A percentile compares a stretch with the other conserved stretches of the same genome.
Evolutionary conservation across 169 alveolate species (phyloP).

Genomic region (Eimeria necatrix): DNA sequence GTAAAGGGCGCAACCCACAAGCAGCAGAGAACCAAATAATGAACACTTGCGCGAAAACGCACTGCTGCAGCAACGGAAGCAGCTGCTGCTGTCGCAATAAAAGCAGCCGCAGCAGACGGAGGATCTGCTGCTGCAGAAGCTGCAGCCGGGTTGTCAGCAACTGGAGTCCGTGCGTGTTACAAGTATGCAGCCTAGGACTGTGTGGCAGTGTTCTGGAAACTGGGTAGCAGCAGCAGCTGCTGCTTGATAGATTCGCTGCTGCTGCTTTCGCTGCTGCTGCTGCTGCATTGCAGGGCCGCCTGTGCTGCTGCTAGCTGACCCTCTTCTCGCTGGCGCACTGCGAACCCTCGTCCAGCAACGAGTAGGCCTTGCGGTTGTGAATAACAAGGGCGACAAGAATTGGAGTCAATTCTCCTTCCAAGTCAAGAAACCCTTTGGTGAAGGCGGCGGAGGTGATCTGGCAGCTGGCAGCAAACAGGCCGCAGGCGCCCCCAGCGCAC

Average conservation of each 20-base stretch:
- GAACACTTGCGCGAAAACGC: background rate
- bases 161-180: no score
- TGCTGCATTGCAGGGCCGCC: background rate
- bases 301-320: background rate
- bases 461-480: slow-evolving; percentile 85
- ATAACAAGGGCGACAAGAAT: slow-evolving; percentile 96
- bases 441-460: slow-evolving; percentile 99
- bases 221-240: background rate
- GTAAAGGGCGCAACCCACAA: background rate
- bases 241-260: background rate
- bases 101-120: background rate
- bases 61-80: background rate
- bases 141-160: no score
- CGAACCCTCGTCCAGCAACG: slow-evolving; percentile 83
- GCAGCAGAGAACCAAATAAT: background rate
- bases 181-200: no score
- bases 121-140: background rate
- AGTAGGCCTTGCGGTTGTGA: slow-evolving; percentile 84
- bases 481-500: background rate
- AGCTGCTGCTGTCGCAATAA: background rate
- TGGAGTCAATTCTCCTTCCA: slow-evolving; percentile 98
- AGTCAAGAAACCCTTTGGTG: slow-evolving; percentile 97
- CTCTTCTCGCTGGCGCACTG: slow-evolving; percentile 59
- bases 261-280: no score
- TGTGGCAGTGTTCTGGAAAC: no score